Evolutionary conservation across 2,329 filamentous ascomycete genomes (phyloP).

Genomic region (Fusarium concolor): DNA sequence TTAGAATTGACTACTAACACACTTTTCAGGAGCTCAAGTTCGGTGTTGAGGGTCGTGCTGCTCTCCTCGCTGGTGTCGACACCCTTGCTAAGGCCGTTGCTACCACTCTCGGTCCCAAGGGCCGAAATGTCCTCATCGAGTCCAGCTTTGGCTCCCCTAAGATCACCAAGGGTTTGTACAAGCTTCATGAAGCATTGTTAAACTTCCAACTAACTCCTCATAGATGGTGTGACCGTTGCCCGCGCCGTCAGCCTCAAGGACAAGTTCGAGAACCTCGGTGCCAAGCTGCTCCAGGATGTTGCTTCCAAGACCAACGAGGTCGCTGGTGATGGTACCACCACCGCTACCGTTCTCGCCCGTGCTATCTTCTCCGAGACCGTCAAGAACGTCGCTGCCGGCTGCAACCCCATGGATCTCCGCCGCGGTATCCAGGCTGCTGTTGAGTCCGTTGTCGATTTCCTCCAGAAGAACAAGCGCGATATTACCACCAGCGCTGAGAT

Average conservation of each 20-base stretch:
- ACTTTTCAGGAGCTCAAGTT: slow-evolving; percentile 89
- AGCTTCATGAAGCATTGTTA: neutral
- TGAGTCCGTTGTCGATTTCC: slow-evolving; percentile 91
- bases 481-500: slow-evolving; percentile 98
- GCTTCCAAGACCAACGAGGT: slow-evolving; percentile 99
- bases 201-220: slow-evolving; percentile 29
- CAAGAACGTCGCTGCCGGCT: slow-evolving; percentile 99
- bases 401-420: slow-evolving; percentile 99
- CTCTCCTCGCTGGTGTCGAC: slow-evolving; percentile 93
- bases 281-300: slow-evolving; percentile 95
- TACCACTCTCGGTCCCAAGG: slow-evolving; percentile 96
- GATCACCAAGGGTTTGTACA: slow-evolving; percentile 91
- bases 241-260: slow-evolving; percentile 94
- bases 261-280: slow-evolving; percentile 99
- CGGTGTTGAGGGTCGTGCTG: slow-evolving; percentile 90
- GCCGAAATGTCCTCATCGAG: slow-evolving; percentile 98
- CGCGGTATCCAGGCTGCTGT: slow-evolving; percentile 97
- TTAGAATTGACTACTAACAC: slow-evolving; percentile 45
- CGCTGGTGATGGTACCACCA: slow-evolving; percentile 98
- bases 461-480: slow-evolving; percentile 96
- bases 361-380: slow-evolving; percentile 99
- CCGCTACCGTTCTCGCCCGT: slow-evolving; percentile 94
- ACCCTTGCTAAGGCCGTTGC: slow-evolving; percentile 96
- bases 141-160: slow-evolving; percentile 98
- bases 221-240: slow-evolving; percentile 89